phyloP scores from a whole-genome alignment of 306 rosid species.

The cucumber (Cucumis sativus) region DNA sequence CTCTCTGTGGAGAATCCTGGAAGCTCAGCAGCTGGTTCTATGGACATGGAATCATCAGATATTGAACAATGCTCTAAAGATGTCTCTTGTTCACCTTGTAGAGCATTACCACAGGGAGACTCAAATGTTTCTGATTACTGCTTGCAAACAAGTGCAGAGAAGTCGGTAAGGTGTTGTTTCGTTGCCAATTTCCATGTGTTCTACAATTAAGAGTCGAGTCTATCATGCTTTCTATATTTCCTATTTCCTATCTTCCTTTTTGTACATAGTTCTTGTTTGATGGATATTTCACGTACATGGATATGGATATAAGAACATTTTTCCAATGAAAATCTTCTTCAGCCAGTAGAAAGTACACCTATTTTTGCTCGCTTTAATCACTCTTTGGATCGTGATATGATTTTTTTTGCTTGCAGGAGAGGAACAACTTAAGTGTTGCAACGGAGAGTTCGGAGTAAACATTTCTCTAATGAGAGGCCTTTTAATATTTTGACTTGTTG shows the following conservation, averaged over 20 bases:
- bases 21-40: conserved; percentile 25
- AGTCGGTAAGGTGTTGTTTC: conserved; percentile 13
- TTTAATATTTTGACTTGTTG: conserved; percentile 2
- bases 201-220: background rate
- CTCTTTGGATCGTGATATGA: background rate
- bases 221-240: background rate
- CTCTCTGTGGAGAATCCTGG: conserved; percentile 19
- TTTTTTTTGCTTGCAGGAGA: conserved; percentile 33
- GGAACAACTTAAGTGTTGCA: conserved; percentile 26
- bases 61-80: conserved; percentile 41
- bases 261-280: background rate
- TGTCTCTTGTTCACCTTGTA: conserved; percentile 28
- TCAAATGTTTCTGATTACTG: conserved; percentile 1
- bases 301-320: background rate
- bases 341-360: background rate
- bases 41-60: conserved; percentile 35
- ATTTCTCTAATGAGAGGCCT: conserved; percentile 9
- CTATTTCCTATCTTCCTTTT: background rate
- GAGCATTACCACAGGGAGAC: conserved; percentile 16
- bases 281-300: background rate
- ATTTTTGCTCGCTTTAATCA: background rate
- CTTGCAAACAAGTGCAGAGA: background rate
- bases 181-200: conserved; percentile 13
- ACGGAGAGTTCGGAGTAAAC: conserved; percentile 49
- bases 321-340: background rate